Base-by-base conservation (phyloP, 2,329 filamentous ascomycete genomes). In the Colletotrichum sidae region DNA sequence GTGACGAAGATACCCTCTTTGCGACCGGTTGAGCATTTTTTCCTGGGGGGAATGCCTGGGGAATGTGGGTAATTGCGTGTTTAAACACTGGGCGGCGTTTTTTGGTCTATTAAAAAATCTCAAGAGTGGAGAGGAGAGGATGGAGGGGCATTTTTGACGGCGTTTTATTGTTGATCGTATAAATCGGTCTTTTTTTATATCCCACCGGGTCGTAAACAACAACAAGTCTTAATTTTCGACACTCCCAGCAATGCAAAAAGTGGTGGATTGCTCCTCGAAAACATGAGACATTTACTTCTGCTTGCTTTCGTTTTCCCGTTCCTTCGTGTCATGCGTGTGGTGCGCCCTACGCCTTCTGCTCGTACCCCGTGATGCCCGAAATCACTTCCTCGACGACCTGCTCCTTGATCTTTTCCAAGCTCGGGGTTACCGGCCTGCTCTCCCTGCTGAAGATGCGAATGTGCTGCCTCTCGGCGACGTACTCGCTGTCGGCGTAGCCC, bases 401-500 rank as follows among this genome's bases (percentile, higher is more conserved):
- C 51, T 59, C 46, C 47, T 62, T 68, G 53, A 60, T 69, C 56
- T 70, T 70, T 12, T 75, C 73, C 0, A 69, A 59, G 15, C 74
- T 79, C 6, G 84, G 84, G 58, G 84, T 86, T 12, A 80, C 82
- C 25, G 86, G 84, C 38, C 85, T 78, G 70, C 85, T 88, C 61
- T 84, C 83, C 52, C 76, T 76, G 39, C 76, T 79, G 68, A 92
- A 90, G 70, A 97, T 89, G 49, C 92, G 93, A 68, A 97, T 90
- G 71, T 97, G 95, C 77, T 97, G 93, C 68, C 94, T 84, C 73
- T 96, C 84, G 9, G 94, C 94, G 45, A 98, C 91, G 79, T 98
- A 97, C 79, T 98, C 94, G 73, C 92, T 96, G 76, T 97, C 94
- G 17, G 93, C 93, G 78, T 97, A 99, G 4, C 95, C 96, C 38